phyloP scores from a whole-genome alignment of 306 rosid species.

The Aeschynomene evenia region DNA sequence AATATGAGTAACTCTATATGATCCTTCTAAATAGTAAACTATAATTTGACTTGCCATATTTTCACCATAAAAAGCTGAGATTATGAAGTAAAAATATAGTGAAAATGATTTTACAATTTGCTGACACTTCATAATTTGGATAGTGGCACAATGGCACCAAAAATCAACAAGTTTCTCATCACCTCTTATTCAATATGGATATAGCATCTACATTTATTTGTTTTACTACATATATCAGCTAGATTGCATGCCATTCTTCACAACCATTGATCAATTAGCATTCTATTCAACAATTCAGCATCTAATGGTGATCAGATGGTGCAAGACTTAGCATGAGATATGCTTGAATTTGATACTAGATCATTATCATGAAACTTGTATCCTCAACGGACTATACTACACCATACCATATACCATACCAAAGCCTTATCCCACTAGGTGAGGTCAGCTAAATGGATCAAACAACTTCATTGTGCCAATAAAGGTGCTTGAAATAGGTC shows the following conservation, averaged over 20 bases:
- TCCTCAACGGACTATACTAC: neutral
- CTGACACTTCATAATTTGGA: neutral
- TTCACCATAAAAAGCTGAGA: neutral
- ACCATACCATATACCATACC: no score
- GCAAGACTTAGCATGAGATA: no score
- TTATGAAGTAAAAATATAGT: neutral
- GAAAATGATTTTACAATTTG: neutral
- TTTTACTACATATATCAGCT: neutral
- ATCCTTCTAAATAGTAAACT: neutral
- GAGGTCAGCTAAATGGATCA: no score
- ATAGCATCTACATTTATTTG: neutral
- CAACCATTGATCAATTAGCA: neutral
- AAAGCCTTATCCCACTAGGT: no score
- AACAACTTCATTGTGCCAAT: no score
- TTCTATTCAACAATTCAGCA: neutral
- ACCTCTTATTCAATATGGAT: neutral
- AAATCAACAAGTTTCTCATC: neutral
- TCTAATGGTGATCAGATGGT: neutral
- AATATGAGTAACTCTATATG: neutral
- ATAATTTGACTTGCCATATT: neutral
- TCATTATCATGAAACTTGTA: neutral
- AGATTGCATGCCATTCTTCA: conserved; percentile 7
- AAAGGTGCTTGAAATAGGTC: no score
- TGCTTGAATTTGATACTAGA: no score
- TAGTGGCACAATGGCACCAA: neutral